These are phyloP conservation scores for Neobulgaria alba DNA, from an alignment of 2,329 filamentous ascomycete species.

Conservation along the genomic window DNA sequence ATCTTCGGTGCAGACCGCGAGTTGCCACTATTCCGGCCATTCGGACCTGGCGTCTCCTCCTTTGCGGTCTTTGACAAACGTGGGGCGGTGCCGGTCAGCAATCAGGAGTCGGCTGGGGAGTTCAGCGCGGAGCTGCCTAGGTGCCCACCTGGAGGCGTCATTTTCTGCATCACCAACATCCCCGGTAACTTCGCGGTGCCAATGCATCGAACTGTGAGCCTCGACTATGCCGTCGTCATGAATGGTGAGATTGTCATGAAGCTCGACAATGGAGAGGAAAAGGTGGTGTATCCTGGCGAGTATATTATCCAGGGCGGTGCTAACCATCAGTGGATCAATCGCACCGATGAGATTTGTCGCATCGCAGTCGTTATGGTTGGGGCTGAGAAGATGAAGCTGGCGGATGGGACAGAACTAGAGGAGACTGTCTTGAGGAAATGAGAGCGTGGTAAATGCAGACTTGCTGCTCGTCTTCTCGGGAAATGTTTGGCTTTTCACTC, in stretches of 20 bases:
- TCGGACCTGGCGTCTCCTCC: slow-evolving; percentile 25
- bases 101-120: slow-evolving; percentile 6
- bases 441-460: neutral
- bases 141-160: slow-evolving; percentile 30
- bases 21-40: slow-evolving; percentile 26
- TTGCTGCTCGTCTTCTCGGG: slow-evolving; percentile 3
- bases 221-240: slow-evolving; percentile 35
- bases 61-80: slow-evolving; percentile 30
- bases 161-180: slow-evolving; percentile 26
- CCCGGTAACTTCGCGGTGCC: slow-evolving; percentile 20
- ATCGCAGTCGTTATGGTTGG: slow-evolving; percentile 35
- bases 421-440: slow-evolving; percentile 15
- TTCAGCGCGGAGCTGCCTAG: slow-evolving; percentile 21
- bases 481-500: neutral
- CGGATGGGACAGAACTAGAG: slow-evolving; percentile 31
- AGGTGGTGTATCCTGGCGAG: slow-evolving; percentile 31
- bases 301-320: slow-evolving; percentile 35
- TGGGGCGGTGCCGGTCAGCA: slow-evolving; percentile 27
- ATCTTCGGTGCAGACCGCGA: slow-evolving; percentile 27
- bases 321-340: slow-evolving; percentile 38
- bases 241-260: slow-evolving; percentile 32
- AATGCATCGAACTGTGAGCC: slow-evolving; percentile 35
- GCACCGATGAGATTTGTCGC: slow-evolving; percentile 30
- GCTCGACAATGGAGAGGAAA: slow-evolving; percentile 34
- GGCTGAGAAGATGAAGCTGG: slow-evolving; percentile 32